These are phyloP conservation scores for Pichia kudriavzevii DNA, from an alignment of 1,139 yeast species.

Conservation along the genomic window DNA sequence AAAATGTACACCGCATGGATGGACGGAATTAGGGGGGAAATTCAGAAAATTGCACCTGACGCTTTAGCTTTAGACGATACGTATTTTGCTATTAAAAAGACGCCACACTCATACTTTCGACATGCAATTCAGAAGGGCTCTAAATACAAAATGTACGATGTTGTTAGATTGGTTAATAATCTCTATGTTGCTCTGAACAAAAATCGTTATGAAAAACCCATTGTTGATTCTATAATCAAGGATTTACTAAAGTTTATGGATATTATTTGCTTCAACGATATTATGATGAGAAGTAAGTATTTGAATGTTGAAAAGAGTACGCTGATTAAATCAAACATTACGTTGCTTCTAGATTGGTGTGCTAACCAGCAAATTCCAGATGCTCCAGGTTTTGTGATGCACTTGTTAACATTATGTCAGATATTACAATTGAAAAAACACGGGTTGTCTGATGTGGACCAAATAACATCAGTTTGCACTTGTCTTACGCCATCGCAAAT, in stretches of 20 bases:
- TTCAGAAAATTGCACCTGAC: conserved; percentile 85
- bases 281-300: conserved; percentile 87
- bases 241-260: conserved; percentile 83
- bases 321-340: conserved; percentile 89
- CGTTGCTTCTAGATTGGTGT: conserved; percentile 97
- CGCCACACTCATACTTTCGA: conserved; percentile 63
- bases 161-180: conserved; percentile 77
- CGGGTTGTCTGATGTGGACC: conserved; percentile 83
- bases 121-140: conserved; percentile 59
- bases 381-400: conserved; percentile 78
- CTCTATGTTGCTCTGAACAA: conserved; percentile 91
- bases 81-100: conserved; percentile 78
- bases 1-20: conserved; percentile 96
- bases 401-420: conserved; percentile 88
- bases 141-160: conserved; percentile 88
- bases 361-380: conserved; percentile 87
- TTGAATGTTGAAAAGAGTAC: conserved; percentile 95
- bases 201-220: conserved; percentile 77
- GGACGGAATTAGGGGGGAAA: conserved; percentile 83
- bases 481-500: conserved; percentile 88
- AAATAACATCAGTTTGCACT: conserved; percentile 91
- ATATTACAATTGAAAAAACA: conserved; percentile 84
- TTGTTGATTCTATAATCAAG: conserved; percentile 76
- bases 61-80: conserved; percentile 92
- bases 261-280: conserved; percentile 88